Percentiles rank a stretch among this genome's conserved stretches.
These are phyloP conservation scores for Ceratocystis alfenasii DNA, from an alignment of 2,329 filamentous ascomycete genomes.

Conservation along the genomic window DNA sequence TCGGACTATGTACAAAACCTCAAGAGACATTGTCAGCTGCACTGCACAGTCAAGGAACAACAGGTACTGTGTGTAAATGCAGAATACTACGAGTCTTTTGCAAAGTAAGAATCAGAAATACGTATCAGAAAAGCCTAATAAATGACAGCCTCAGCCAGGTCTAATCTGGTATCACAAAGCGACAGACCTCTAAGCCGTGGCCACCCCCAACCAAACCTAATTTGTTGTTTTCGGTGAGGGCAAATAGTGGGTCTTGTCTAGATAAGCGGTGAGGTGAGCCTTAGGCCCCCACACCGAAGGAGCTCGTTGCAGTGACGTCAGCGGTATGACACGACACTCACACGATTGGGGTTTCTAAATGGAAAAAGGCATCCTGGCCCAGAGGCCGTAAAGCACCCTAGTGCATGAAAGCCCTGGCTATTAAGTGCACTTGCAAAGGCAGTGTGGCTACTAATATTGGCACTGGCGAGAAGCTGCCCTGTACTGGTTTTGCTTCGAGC, in stretches of 20 bases:
- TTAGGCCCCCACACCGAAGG: not conserved
- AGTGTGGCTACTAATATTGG: not conserved
- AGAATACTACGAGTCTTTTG: not conserved
- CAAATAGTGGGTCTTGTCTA: not conserved
- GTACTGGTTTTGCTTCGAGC: no score
- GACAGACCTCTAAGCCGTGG: not conserved
- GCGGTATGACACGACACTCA: not conserved
- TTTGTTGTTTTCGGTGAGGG: not conserved
- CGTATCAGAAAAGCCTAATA: not conserved
- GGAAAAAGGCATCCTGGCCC: no score
- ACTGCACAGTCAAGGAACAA: not conserved
- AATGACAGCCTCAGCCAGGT: not conserved
- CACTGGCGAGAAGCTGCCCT: not conserved
- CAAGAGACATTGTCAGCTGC: constrained; percentile 43
- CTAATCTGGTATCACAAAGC: not conserved
- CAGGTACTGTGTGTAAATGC: not conserved
- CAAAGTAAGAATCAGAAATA: not conserved
- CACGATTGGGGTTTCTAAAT: no score
- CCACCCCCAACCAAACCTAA: not conserved
- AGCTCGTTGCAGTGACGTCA: not conserved
- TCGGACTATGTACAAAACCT: constrained; percentile 61
- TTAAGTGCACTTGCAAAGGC: no score
- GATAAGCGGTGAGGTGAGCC: not conserved
- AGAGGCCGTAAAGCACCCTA: no score
- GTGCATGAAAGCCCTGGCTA: no score